Base-by-base conservation (phyloP, 805 yeast species). In the Cyberlindnera meyerae region DNA sequence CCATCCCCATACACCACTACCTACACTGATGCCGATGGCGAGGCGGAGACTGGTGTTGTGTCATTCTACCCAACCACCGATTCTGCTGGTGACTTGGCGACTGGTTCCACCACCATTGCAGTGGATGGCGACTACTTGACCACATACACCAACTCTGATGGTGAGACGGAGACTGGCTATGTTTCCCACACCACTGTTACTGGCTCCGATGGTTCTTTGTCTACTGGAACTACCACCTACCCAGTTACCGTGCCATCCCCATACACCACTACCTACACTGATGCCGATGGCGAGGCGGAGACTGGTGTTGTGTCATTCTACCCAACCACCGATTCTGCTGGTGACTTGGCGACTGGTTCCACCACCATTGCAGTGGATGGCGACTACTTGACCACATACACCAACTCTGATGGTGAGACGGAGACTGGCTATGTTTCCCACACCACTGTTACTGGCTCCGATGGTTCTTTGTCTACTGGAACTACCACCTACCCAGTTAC, bases 181-280 rank as follows among this genome's bases (percentile, higher is more conserved):
- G 24, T 21, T 21, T 21, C 24, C 11, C 11, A 21, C 24, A 8
- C 8, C 24, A 8, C 11, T 8, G 11, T 11, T 11, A 21, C 24
- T 11, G 24, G 11, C 24, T 21, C 24, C 11, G 24, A 21, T 11
- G 24, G 24, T n/a, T n/a, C n/a, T n/a, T 21, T 21, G 11, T 21
- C 24, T 21, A 21, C 24, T 21, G 24, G 24, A 8, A 11, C 11
- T 11, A 21, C 24, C 24, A 21, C 24, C 11, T 8, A 8, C 24
- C 24, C 24, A 21, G 24, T 8, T 8, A 21, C 24, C 11, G 24
- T 21, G 11, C 24, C 24, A 21, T 8, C 27, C 7, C 27, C 27
- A 24, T 24, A 24, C 27, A 24, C 27, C 14, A 27, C 29, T 18
- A 27, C 29, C 6, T 27, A 13, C 29, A 8, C 29, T 27, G 29